A percentile compares a stretch with the other conserved stretches of the same genome.
These are phyloP conservation scores for Penicillium riverlandense DNA, from an alignment of 495 filamentous ascomycete species.

Conservation along the genomic window DNA sequence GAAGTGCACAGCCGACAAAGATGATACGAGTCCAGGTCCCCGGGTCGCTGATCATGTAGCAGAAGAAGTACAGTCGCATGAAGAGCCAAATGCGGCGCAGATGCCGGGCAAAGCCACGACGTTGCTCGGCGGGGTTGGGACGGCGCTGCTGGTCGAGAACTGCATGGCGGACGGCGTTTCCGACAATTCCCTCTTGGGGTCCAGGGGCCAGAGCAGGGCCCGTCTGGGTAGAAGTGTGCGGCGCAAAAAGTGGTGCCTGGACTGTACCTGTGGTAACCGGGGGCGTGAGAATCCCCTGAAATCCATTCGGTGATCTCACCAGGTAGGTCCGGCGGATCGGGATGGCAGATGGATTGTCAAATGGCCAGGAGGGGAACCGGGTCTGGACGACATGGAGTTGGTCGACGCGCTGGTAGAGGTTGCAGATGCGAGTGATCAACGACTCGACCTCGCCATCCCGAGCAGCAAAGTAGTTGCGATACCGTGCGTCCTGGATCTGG, in stretches of 20 bases:
- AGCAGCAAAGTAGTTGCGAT: conserved; percentile 10
- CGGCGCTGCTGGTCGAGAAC: conserved; percentile 29
- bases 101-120: conserved; percentile 36
- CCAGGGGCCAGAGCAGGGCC: conserved; percentile 36
- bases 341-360: too few relatives aligned
- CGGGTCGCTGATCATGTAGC: conserved; percentile 72
- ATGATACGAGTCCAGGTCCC: conserved; percentile 64
- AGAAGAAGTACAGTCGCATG: conserved; percentile 66
- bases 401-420: conserved; percentile 22
- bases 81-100: conserved; percentile 68
- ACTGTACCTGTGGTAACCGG: conserved; percentile 4
- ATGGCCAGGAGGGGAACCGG: background rate
- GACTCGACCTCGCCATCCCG: conserved; percentile 16
- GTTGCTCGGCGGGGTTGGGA: conserved; percentile 33
- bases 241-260: too few relatives aligned
- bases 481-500: conserved; percentile 21
- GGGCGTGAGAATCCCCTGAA: conserved; percentile 48
- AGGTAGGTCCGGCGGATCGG: conserved; percentile 24
- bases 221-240: background rate
- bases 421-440: conserved; percentile 20
- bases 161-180: conserved; percentile 33
- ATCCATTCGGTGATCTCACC: conserved; percentile 52
- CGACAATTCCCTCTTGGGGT: conserved; percentile 15
- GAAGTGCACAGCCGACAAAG: conserved; percentile 51
- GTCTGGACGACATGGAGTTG: conserved; percentile 16